Evolutionary conservation across 2,329 filamentous ascomycete genomes (phyloP), one percentile per base, ranked within the genome.

Genomic region (Emergomyces pasteurianus): DNA sequence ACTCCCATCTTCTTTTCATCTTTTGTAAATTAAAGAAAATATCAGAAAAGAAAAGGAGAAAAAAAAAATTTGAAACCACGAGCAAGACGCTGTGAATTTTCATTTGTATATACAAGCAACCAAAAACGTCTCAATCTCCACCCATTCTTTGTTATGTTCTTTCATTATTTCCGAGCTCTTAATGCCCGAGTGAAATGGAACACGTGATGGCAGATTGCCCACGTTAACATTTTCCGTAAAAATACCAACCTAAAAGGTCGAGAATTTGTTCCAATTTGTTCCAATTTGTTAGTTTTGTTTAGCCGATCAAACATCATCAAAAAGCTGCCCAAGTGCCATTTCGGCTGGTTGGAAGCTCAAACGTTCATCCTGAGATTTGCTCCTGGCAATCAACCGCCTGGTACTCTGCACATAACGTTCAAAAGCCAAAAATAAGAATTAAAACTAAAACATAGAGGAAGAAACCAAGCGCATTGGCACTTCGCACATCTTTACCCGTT

Each of bases 21-120:
- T 43, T 56, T 42, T 43, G 54, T 56, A 56, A 38, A 56, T 31
- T 56, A 43, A 56, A 55, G 16, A 38, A 5, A 52, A 31, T n/a
- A n/a, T n/a, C n/a, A 52, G 7, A 52, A 0, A 12, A 18, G 14
- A 28, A 52, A 31, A 31, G 16, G 4, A 23, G 3, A 40, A 42
- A n/a, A 4, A 31, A 18, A 56, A 56, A 43, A 42, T 28, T 31
- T 21, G 3, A 38, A 56, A 43, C 18, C 28, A 56, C 54, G 38
- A 56, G 54, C 54, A 56, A 56, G 54, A 43, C 54, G 38, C 38
- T 56, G 54, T 21, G 36, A 55, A n/a, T 43, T 43, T 43, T 53
- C 54, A 43, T 56, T 56, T 56, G 54, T 56, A 56, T 43, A 42
- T 56, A 28, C n/a, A 26, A 55, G 6, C n/a, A 8, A 31, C 47